Percentiles rank a stretch among this genome's conserved stretches.
Evolutionary conservation across 164 flowering plant genomes (phyloP).

Genomic region (Vitis labrusca): DNA sequence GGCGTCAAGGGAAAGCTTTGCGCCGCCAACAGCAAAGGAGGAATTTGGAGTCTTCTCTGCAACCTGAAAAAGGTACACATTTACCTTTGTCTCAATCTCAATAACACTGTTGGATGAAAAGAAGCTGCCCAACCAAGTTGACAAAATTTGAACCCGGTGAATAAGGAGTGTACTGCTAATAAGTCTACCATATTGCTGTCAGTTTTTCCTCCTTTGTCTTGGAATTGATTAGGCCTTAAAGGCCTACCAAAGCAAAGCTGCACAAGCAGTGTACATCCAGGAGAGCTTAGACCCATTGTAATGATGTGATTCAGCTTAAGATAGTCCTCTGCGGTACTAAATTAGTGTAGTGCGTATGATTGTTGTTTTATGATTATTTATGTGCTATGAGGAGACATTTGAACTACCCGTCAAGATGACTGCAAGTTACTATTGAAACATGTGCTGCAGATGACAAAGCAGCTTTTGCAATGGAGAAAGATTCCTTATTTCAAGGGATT

Average conservation of each 20-base stretch:
- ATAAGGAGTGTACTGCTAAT: neutral
- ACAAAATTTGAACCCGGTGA: constrained; percentile 8
- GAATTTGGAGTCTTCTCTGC: constrained; percentile 23
- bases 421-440: neutral
- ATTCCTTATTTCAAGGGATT: constrained; percentile 6
- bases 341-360: neutral
- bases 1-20: constrained; percentile 91
- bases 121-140: neutral
- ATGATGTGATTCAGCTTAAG: neutral
- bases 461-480: constrained; percentile 3
- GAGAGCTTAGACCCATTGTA: neutral
- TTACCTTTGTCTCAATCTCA: constrained; percentile 1
- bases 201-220: neutral
- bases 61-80: constrained; percentile 13
- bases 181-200: too few relatives aligned
- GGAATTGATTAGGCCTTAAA: neutral
- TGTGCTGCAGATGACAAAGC: constrained; percentile 28
- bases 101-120: constrained; percentile 9
- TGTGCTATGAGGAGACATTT: neutral
- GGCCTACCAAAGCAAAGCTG: neutral
- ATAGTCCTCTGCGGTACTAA: neutral
- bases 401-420: neutral
- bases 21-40: constrained; percentile 68
- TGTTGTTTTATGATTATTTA: neutral
- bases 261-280: neutral